Evolutionary conservation across 371 early-diverging fungal species (phyloP).

Genomic region (Mucor sp.): DNA sequence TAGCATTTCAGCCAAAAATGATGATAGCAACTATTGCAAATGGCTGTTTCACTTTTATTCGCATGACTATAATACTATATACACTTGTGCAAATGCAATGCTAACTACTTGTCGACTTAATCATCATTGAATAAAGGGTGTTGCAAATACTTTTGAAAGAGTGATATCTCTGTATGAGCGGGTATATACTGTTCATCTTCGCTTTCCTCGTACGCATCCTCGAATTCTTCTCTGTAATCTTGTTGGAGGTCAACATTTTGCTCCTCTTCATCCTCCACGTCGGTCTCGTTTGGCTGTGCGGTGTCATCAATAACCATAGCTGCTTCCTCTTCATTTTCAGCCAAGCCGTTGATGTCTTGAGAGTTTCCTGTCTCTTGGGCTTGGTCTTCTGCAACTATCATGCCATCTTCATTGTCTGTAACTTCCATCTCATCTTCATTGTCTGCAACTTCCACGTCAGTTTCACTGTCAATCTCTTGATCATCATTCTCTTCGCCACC

Average conservation of each 20-base stretch:
- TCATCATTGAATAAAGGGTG: neutral
- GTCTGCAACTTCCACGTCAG: neutral
- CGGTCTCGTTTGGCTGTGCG: neutral
- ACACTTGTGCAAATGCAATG: too few species aligned
- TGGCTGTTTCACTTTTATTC: too few species aligned
- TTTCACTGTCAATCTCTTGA: neutral
- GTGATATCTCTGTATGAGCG: neutral
- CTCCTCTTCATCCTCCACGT: neutral
- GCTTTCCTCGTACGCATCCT: neutral
- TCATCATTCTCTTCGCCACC: neutral
- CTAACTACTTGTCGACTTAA: neutral
- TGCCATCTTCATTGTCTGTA: neutral
- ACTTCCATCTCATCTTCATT: too few species aligned
- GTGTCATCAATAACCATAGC: neutral
- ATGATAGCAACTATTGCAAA: too few species aligned
- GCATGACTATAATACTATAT: too few species aligned
- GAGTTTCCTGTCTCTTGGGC: neutral
- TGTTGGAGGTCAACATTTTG: neutral
- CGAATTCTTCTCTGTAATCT: neutral
- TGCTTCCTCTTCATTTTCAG: neutral
- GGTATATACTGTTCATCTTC: neutral
- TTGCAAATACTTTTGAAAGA: neutral
- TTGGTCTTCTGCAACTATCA: neutral
- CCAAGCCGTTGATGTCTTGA: neutral
- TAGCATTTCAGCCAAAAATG: too few species aligned